A percentile compares a stretch with the other conserved stretches of the same genome.
Evolutionary conservation across 2,329 filamentous ascomycete species (phyloP).

Genomic region (Metarhizium album): DNA sequence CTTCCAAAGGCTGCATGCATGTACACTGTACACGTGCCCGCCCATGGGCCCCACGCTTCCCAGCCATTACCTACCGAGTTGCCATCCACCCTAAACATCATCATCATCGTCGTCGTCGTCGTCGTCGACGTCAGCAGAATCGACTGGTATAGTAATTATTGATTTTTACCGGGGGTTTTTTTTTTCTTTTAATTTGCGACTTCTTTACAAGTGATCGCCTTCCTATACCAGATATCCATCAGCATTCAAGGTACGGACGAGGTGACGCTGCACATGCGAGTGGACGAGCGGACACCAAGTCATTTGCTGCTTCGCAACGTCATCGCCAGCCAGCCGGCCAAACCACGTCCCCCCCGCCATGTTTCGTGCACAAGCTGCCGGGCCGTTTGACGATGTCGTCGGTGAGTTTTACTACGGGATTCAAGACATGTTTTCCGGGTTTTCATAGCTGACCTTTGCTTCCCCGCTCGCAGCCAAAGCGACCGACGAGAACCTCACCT

Average conservation of each 20-base stretch:
- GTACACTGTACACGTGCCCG: too few species aligned
- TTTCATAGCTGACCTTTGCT: not conserved
- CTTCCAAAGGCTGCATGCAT: too few species aligned
- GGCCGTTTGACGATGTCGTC: slow-evolving; percentile 49
- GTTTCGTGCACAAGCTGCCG: slow-evolving; percentile 47
- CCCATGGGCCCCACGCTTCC: too few species aligned
- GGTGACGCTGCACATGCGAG: not conserved
- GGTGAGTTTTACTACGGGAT: slow-evolving; percentile 32
- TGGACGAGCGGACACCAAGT: not conserved
- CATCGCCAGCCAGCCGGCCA: slow-evolving; percentile 6
- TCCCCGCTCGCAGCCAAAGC: slow-evolving; percentile 46
- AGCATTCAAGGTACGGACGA: not conserved
- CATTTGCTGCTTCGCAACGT: slow-evolving; percentile 5
- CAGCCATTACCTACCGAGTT: too few species aligned
- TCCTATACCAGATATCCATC: not conserved
- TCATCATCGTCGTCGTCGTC: too few species aligned
- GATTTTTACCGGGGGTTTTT: too few species aligned
- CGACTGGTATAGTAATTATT: too few species aligned
- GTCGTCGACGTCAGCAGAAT: too few species aligned
- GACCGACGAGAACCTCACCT: slow-evolving; percentile 95
- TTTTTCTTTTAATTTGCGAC: not conserved
- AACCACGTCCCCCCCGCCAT: slow-evolving; percentile 35
- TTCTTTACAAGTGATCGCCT: not conserved
- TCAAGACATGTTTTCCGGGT: not conserved
- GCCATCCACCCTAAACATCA: too few species aligned